A percentile compares a stretch with the other conserved stretches of the same genome.
These are phyloP conservation scores for Colletotrichum chlorophyti DNA, from an alignment of 2,329 filamentous ascomycete genomes.

Conservation along the genomic window DNA sequence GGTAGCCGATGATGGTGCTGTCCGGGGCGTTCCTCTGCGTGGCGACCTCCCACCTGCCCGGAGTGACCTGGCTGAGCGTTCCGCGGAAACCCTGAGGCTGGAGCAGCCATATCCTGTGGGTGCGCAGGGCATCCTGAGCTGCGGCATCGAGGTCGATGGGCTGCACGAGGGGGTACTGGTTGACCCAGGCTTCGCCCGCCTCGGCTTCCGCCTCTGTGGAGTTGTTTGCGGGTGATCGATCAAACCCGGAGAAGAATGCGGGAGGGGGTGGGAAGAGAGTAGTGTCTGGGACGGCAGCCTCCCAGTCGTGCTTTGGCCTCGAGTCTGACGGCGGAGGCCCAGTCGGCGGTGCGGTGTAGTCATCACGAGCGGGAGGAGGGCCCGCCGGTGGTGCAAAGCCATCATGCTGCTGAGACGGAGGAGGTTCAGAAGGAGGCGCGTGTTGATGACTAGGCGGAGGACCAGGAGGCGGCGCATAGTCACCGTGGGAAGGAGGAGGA, in stretches of 20 bases:
- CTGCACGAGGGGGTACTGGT: slow-evolving; percentile 61
- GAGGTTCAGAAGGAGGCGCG: slow-evolving; percentile 44
- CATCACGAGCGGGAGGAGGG: slow-evolving; percentile 35
- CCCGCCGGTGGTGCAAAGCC: slow-evolving; percentile 38
- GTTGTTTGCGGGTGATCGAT: slow-evolving; percentile 73
- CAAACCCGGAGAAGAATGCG: slow-evolving; percentile 67
- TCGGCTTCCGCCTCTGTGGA: slow-evolving; percentile 69
- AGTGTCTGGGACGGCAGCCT: slow-evolving; percentile 73
- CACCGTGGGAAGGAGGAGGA: slow-evolving; percentile 40
- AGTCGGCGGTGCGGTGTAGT: slow-evolving; percentile 44
- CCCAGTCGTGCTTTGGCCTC: slow-evolving; percentile 69
- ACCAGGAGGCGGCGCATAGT: slow-evolving; percentile 34
- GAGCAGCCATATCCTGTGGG: slow-evolving; percentile 61
- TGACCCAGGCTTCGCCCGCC: slow-evolving; percentile 71
- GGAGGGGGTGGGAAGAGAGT: slow-evolving; percentile 77
- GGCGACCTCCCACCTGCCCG: slow-evolving; percentile 59
- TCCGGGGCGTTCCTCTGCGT: slow-evolving; percentile 58
- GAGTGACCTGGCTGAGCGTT: slow-evolving; percentile 48
- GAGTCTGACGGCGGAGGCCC: slow-evolving; percentile 37
- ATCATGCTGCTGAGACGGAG: slow-evolving; percentile 32
- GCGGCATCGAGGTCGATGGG: slow-evolving; percentile 57
- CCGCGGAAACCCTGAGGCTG: slow-evolving; percentile 56
- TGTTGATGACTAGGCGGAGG: slow-evolving; percentile 39
- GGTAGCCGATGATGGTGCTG: slow-evolving; percentile 68
- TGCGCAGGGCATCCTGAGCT: slow-evolving; percentile 54